Evolutionary conservation across 2,329 filamentous ascomycete species (phyloP).

Genomic region (Penicillium sp.): DNA sequence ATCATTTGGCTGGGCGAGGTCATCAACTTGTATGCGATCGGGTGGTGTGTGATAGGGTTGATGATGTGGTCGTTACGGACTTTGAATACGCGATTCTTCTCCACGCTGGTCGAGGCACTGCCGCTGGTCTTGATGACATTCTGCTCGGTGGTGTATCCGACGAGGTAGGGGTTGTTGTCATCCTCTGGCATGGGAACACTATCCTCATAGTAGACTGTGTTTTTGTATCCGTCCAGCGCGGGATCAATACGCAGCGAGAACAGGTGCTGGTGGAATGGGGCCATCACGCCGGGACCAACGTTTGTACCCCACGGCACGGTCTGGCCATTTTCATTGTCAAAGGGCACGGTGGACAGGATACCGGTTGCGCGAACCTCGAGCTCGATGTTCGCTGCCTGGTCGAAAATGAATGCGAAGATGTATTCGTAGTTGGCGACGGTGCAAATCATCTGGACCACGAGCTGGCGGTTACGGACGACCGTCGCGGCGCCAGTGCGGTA

Average conservation of each 20-base stretch:
- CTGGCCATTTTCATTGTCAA: conserved; percentile 57
- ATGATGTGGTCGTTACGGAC: conserved; percentile 48
- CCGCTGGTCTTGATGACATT: conserved; percentile 47
- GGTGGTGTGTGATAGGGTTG: conserved; percentile 46
- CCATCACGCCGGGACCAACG: conserved; percentile 65
- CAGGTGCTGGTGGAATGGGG: conserved; percentile 70
- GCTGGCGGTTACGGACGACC: conserved; percentile 60
- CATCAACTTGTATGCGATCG: conserved; percentile 49
- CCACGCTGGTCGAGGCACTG: conserved; percentile 51
- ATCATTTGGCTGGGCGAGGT: conserved; percentile 49
- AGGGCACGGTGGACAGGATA: conserved; percentile 62
- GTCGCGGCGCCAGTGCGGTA: conserved; percentile 62
- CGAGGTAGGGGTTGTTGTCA: conserved; percentile 57
- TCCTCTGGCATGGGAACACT: conserved; percentile 51
- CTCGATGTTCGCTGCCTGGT: conserved; percentile 63
- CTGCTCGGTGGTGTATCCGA: conserved; percentile 56
- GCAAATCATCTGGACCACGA: conserved; percentile 66
- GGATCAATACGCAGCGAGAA: conserved; percentile 65
- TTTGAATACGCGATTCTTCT: conserved; percentile 50
- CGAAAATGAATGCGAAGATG: conserved; percentile 67
- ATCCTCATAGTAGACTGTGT: conserved; percentile 55
- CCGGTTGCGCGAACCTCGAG: conserved; percentile 68
- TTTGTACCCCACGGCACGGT: conserved; percentile 65
- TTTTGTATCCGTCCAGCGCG: conserved; percentile 54
- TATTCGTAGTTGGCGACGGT: conserved; percentile 71